Evolutionary conservation across 768 basidiomycete genomes (phyloP).

Genomic region (Pisolithus microcarpus): DNA sequence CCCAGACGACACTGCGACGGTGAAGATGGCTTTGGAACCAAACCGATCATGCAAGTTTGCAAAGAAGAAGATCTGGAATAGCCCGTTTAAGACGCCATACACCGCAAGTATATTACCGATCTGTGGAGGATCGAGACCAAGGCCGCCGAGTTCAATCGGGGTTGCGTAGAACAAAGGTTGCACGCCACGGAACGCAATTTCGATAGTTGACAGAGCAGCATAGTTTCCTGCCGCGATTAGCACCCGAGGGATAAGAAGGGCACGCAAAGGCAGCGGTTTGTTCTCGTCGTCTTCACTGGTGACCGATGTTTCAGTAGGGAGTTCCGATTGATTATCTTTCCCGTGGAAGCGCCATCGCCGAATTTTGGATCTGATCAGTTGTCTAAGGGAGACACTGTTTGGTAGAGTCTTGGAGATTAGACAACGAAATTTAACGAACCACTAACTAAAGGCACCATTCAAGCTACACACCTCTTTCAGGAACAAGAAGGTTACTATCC

Average conservation of each 20-base stretch:
- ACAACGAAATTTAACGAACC: too few relatives aligned
- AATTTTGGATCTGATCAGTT: conserved; percentile 17
- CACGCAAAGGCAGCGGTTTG: conserved; percentile 43
- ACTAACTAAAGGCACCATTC: background rate
- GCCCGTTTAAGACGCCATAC: conserved; percentile 57
- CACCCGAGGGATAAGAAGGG: conserved; percentile 48
- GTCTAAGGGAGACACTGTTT: conserved; percentile 22
- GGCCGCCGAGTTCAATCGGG: conserved; percentile 59
- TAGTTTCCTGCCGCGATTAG: conserved; percentile 61
- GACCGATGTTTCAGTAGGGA: conserved; percentile 4
- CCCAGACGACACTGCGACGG: conserved; percentile 40
- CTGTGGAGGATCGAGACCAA: conserved; percentile 55
- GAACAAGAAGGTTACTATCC: conserved; percentile 44
- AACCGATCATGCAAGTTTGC: conserved; percentile 49
- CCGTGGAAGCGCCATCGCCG: background rate
- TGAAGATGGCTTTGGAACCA: conserved; percentile 60
- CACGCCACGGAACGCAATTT: conserved; percentile 59
- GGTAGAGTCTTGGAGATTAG: conserved; percentile 27
- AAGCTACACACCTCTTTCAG: conserved; percentile 47
- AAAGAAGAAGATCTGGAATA: conserved; percentile 64
- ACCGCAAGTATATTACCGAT: conserved; percentile 61
- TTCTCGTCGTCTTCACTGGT: conserved; percentile 9
- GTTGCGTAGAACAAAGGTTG: conserved; percentile 72
- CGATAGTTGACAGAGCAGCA: conserved; percentile 53
- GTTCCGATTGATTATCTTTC: conserved; percentile 3